Percentiles rank a stretch among this genome's conserved stretches.
phyloP scores from a whole-genome alignment of 2,329 filamentous ascomycete genomes.

The Verticillium longisporum region DNA sequence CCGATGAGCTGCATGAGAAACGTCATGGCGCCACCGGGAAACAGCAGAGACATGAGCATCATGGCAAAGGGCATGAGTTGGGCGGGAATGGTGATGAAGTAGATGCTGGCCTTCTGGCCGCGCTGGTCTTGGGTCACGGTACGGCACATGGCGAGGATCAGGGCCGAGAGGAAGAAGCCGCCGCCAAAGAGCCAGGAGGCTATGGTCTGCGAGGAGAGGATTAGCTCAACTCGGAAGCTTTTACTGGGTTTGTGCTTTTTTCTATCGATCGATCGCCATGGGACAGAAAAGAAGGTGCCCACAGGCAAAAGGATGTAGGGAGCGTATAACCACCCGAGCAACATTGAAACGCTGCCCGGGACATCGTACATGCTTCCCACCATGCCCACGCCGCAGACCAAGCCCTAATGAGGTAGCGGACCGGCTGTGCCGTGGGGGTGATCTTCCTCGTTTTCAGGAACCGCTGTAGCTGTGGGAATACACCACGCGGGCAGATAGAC shows the following conservation, averaged over 20 bases:
- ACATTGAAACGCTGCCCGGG: conserved; percentile 54
- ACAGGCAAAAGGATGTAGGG: conserved; percentile 47
- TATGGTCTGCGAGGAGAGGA: conserved; percentile 31
- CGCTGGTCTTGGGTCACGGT: conserved; percentile 82
- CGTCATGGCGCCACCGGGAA: conserved; percentile 44
- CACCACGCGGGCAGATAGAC: conserved; percentile 77
- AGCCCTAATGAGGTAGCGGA: conserved; percentile 61
- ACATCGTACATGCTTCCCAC: conserved; percentile 70
- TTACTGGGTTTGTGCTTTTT: background rate
- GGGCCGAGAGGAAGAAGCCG: conserved; percentile 49
- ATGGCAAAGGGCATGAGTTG: conserved; percentile 77
- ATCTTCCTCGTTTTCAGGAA: conserved; percentile 83
- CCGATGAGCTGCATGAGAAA: conserved; percentile 65
- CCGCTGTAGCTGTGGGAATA: conserved; percentile 64
- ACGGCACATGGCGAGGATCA: conserved; percentile 76
- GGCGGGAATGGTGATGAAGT: conserved; percentile 76
- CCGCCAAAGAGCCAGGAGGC: conserved; percentile 45
- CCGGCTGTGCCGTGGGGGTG: conserved; percentile 57
- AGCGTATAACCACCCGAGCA: conserved; percentile 51
- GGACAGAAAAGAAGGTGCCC: conserved; percentile 4
- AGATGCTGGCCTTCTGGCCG: conserved; percentile 68
- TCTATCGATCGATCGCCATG: background rate
- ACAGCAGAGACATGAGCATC: conserved; percentile 66
- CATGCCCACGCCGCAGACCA: conserved; percentile 63
- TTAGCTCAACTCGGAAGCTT: background rate